phyloP scores from a whole-genome alignment of 305 asterid genomes.

The Nicotiana rustica region DNA sequence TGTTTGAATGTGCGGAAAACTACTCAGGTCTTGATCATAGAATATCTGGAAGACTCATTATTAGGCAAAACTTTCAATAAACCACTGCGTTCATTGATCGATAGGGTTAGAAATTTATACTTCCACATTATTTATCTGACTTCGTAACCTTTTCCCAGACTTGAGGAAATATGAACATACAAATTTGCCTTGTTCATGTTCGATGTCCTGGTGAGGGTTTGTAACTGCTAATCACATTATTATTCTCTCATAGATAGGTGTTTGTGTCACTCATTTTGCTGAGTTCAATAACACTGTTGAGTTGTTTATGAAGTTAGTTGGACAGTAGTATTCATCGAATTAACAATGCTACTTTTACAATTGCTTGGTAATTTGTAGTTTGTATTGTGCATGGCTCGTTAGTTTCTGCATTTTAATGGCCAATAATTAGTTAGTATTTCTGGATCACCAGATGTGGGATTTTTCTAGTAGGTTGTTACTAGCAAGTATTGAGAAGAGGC shows the following conservation, averaged over 20 bases:
- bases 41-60: not conserved
- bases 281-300: not conserved
- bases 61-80: not conserved
- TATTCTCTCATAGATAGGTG: not conserved
- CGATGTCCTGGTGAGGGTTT: not conserved
- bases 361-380: not conserved
- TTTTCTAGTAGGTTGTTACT: not conserved
- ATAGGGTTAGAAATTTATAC: not conserved
- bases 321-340: not conserved
- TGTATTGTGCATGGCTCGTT: not conserved
- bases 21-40: not conserved
- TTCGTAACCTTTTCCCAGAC: not conserved
- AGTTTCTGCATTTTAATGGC: not conserved
- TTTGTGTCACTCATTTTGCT: not conserved
- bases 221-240: not conserved
- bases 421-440: not conserved
- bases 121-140: conserved; percentile 5
- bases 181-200: not conserved
- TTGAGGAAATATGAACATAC: not conserved
- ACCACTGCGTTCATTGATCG: not conserved
- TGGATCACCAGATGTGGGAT: not conserved
- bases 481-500: not conserved
- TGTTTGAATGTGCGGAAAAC: not conserved
- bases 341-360: not conserved
- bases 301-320: not conserved